A percentile compares a stretch with the other conserved stretches of the same genome.
These are phyloP conservation scores for Coemansia sp. DNA, from an alignment of 192 early-diverging fungal genomes.

Conservation along the genomic window DNA sequence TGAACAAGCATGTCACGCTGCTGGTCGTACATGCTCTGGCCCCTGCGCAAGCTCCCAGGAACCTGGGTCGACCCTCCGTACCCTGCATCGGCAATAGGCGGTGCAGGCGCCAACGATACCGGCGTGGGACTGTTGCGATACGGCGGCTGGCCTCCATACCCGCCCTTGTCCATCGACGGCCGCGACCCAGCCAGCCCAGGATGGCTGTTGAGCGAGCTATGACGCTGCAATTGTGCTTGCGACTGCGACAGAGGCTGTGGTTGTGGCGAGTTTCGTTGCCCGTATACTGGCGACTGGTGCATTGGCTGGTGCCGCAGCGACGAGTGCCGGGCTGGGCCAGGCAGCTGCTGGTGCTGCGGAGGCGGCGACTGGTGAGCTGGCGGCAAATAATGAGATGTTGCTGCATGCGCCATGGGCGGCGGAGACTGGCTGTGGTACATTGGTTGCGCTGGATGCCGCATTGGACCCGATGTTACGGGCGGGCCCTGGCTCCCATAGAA, in stretches of 20 bases:
- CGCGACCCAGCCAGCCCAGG: not conserved
- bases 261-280: slow-evolving; percentile 23
- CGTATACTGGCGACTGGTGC: slow-evolving; percentile 18
- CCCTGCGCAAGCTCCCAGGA: slow-evolving; percentile 1
- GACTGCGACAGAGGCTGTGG: slow-evolving; percentile 19
- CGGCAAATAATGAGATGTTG: not conserved
- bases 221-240: slow-evolving; percentile 27
- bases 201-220: slow-evolving; percentile 9
- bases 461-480: not conserved
- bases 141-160: not conserved
- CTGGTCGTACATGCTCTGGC: slow-evolving; percentile 5
- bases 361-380: slow-evolving; percentile 20
- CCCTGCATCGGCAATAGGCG: not conserved
- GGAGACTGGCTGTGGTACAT: not conserved
- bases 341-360: slow-evolving; percentile 4
- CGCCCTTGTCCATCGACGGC: not conserved
- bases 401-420: not conserved
- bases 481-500: slow-evolving; percentile 11
- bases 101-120: not conserved
- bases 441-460: slow-evolving; percentile 1
- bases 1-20: slow-evolving; percentile 12
- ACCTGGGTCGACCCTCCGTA: not conserved
- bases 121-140: slow-evolving; percentile 8
- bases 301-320: slow-evolving; percentile 17
- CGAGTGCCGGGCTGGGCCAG: slow-evolving; percentile 2